Conservation (phyloP, 805 yeast genomes). For the Torulaspora quercuum region DNA sequence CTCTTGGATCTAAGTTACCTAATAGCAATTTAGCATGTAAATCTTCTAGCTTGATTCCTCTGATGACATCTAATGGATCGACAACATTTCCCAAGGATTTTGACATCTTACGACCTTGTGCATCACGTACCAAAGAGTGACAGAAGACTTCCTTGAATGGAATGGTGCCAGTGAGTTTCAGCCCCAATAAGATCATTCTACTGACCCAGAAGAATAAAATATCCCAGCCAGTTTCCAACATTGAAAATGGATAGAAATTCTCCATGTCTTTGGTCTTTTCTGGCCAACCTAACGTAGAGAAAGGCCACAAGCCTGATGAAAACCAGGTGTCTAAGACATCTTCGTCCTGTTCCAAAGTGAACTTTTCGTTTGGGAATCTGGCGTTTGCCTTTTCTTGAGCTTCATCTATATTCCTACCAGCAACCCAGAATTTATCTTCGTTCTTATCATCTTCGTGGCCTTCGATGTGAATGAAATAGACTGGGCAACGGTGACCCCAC, state of each 20-base stretch:
- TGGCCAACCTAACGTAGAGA: conserved; percentile 97
- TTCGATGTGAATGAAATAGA: conserved; percentile 79
- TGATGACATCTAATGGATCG: conserved; percentile 92
- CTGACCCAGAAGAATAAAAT: conserved; percentile 98
- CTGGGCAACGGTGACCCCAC: conserved; percentile 99
- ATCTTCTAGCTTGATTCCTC: conserved; percentile 76
- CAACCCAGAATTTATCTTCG: conserved; percentile 80
- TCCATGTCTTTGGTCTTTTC: conserved; percentile 67
- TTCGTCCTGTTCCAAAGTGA: conserved; percentile 88
- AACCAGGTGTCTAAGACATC: conserved; percentile 99
- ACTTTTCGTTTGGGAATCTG: conserved; percentile 66
- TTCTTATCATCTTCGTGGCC: conserved; percentile 59
- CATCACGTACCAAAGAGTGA: conserved; percentile 97
- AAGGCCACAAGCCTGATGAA: conserved; percentile 97
- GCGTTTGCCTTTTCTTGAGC: conserved; percentile 76
- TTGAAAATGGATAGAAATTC: conserved; percentile 80
- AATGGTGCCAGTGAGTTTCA: conserved; percentile 82
- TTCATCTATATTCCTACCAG: conserved; percentile 80
- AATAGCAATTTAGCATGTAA: conserved; percentile 70
- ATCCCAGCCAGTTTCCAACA: conserved; percentile 99
- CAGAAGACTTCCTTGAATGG: conserved; percentile 98
- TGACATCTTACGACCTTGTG: conserved; percentile 99
- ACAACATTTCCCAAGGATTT: conserved; percentile 95
- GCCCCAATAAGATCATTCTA: conserved; percentile 89
- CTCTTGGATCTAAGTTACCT: conserved; percentile 89